Base-by-base conservation (phyloP, 2,329 filamentous ascomycete genomes). In the Alternaria ventricosa region DNA sequence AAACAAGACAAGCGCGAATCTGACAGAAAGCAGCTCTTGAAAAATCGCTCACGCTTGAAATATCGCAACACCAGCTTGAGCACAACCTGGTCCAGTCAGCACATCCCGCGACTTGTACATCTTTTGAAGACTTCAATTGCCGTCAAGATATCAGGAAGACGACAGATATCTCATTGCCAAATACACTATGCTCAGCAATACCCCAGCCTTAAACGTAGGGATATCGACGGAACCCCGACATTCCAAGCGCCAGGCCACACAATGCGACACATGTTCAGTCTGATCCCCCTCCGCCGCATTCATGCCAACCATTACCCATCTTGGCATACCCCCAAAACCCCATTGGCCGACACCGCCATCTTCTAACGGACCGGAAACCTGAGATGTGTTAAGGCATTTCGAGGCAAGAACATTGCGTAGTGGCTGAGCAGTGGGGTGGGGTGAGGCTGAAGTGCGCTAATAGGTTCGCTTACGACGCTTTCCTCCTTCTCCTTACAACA, bases 321-420 rank as follows among this genome's bases (percentile, higher is more conserved):
- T 41, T 23, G 56, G 62, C 46, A 66, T 55, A 47, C 15, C 20
- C 27, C 9, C 23, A 7, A 30, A 22, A 28, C 18, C 23, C 11
- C 8, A 49, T 56, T 53, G 54, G 60, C 45, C 28, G 50, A 36
- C 47, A 33, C 36, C 49, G 9, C 18, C 22, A 46, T 61, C 56
- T 60, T 70, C 69, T 65, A 55, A 73, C 71, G 68, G 49, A 65
- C 23, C 50, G 57, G 72, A 74, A 75, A 76, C 74, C 45, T 49
- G 27, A 55, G 45, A 47, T 64, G 70, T 59, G 13, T 59, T 27
- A 25, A 36, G 30, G 46, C 13, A 51, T 68, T 60, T 66, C 67
- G 64, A 63, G 55, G 61, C 45, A 41, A 28, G 30, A 41, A 63
- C 45, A 43, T 41, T 46, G 30, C 20, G 44, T 41, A 41, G 67